Evolutionary conservation across 208 protist genomes (phyloP), one percentile per base, ranked within the genome.

Genomic region (Trypanosomatidae sp.): DNA sequence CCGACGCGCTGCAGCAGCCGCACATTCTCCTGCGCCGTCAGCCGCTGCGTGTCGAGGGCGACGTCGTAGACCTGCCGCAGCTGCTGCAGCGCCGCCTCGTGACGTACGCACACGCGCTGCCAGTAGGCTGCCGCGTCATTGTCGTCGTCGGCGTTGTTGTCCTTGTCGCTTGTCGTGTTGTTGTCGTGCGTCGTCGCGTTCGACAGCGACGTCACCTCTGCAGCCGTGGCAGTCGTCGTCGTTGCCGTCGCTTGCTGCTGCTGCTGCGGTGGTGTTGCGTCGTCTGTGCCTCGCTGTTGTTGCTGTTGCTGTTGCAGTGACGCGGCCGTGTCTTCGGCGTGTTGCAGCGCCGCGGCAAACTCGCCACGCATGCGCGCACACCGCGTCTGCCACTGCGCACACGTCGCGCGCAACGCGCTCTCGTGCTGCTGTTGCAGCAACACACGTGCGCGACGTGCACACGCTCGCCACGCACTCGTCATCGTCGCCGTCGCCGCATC

Each of bases 11-110:
- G 43, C 30, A 89, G 62, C 35, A 85, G 57, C 0, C 71, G 71
- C 28, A 54, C 70, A 54, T 85, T 84, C 43, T 84, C 74, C 24
- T 56, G 23, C 4, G 60, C 56, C 19, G 79, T 33, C 15, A 69
- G 35, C 22, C 57, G 21, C 39, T 83, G 57, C 10, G 64, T 77
- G 27, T 48, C 40, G 11, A 50, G 49, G 16, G 56, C 25, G 6
- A 76, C 41, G 15, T 57, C 40, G 16, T 69, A 57, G 11, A 71
- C 73, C 8, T 21, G 47, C 23, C 68, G 61, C 15, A 83, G 50
- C 3, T 47, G 56, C 21, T 44, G 30, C 26, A 74, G 43, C 25
- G 58, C 50, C 24, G 20, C 33, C 35, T 76, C 48, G 22, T 54
- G 33, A 3, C 41, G 47, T 5, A 18, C 39, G 43, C 50, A 58